Base-by-base conservation (phyloP, 768 basidiomycete species). In the Daedaleopsis sinensis region DNA sequence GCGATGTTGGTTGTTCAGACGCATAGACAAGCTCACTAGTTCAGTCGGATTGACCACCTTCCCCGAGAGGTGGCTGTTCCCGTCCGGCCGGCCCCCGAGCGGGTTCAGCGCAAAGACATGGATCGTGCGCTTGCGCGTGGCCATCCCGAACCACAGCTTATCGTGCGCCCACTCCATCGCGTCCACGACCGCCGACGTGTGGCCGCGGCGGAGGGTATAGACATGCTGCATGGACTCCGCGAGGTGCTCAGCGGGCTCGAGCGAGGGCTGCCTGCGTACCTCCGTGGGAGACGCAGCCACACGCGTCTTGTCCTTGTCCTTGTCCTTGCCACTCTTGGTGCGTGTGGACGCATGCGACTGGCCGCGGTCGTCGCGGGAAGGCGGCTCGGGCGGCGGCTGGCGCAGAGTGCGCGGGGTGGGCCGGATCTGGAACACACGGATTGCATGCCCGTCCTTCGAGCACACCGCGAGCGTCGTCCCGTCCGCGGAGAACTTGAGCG, bases 31-130 rank as follows among this genome's bases (percentile, higher is more conserved):
- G 57, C 81, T 78, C 62, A 76, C 87, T 79, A 83, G 65, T 51
- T 80, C 79, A 5, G 75, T 72, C 2, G 74, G 72, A 64, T 93
- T 89, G 68, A 76, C 71, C 0, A 91, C 86, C 67, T 76, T 76
- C 7, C 82, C 84, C 39, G 82, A 79, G 57, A 87, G 65, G 73
- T 90, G 87, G 52, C 89, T 87, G 37, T 72, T 71, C 36, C 83
- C 73, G 74, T 92, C 87, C 1, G 88, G 77, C 37, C 77, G 78
- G 4, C 93, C 89, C 1, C 91, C 93, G 59, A 87, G 87, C 5
- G 91, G 91, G 70, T 93, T 90, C 9, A 87, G 77, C 9, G 88
- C 84, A 68, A 92, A 94, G 0, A 93, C 74, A 73, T 94, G 91
- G 21, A 87, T 73, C 0, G 85, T 89, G 58, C 85, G 72, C 65